Conservation (phyloP, 2,329 filamentous ascomycete species). For the Sarocladiaceae sp. region DNA sequence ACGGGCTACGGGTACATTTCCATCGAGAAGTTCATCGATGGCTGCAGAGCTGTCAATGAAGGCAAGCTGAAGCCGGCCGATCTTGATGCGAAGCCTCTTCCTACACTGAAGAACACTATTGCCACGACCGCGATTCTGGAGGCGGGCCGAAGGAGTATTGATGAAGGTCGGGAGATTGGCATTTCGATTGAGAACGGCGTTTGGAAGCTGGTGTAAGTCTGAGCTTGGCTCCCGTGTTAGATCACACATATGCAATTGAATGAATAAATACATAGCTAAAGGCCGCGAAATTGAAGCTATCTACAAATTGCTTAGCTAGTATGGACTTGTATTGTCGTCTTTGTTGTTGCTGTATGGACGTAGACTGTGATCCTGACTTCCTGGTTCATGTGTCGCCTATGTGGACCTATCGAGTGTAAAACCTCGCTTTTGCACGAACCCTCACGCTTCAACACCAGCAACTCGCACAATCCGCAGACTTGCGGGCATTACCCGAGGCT, state of each 20-base stretch:
- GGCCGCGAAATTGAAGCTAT: too few species aligned
- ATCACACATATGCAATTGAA: background rate
- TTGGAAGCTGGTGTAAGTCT: conserved; percentile 58
- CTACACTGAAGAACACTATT: conserved; percentile 84
- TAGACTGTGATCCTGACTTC: too few species aligned
- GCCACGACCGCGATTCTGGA: conserved; percentile 90
- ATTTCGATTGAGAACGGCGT: conserved; percentile 62
- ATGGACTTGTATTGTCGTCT: too few species aligned
- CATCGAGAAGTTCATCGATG: conserved; percentile 95
- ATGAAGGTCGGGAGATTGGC: conserved; percentile 73
- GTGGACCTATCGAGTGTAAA: too few species aligned
- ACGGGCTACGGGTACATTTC: conserved; percentile 90
- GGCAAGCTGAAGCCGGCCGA: conserved; percentile 68
- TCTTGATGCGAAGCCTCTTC: conserved; percentile 74
- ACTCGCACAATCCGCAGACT: too few species aligned
- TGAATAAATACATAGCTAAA: too few species aligned
- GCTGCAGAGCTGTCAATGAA: conserved; percentile 72
- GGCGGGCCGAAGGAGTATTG: conserved; percentile 77
- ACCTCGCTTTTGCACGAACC: too few species aligned
- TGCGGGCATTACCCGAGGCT: too few species aligned
- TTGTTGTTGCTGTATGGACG: too few species aligned
- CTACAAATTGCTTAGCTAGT: too few species aligned
- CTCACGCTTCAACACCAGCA: background rate
- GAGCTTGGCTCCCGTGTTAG: background rate
- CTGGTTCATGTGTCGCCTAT: too few species aligned